A percentile compares a stretch with the other conserved stretches of the same genome.
Conservation (phyloP, 805 yeast species). For the Kuraishia ogatae region DNA sequence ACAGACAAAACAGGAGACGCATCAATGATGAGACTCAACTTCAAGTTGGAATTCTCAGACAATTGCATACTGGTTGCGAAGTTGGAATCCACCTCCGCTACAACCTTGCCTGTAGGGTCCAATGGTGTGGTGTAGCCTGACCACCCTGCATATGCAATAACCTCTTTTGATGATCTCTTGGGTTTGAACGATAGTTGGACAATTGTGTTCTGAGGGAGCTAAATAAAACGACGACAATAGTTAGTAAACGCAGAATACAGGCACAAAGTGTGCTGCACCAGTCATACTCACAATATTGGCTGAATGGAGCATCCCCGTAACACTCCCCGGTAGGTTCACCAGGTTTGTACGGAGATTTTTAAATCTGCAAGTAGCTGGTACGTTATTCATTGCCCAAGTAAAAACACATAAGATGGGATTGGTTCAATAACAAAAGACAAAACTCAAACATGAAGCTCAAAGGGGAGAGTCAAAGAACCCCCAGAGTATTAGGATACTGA, state of each 20-base stretch:
- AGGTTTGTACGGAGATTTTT: slow-evolving; percentile 11
- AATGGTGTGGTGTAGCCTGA: slow-evolving; percentile 20
- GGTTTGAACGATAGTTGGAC: not conserved
- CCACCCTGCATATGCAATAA: slow-evolving; percentile 30
- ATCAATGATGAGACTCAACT: slow-evolving; percentile 38
- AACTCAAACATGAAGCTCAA: not conserved
- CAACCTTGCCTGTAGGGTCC: slow-evolving; percentile 2
- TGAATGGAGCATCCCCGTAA: slow-evolving; percentile 17
- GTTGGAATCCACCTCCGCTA: slow-evolving; percentile 42
- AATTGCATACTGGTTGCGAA: slow-evolving; percentile 49
- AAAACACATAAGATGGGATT: not conserved
- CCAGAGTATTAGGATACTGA: no score
- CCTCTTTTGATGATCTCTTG: not conserved
- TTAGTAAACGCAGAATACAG: not conserved
- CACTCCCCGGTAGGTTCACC: slow-evolving; percentile 18
- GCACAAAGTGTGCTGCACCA: not conserved
- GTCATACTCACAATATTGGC: slow-evolving; percentile 13
- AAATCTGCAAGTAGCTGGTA: not conserved
- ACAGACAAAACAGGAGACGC: slow-evolving; percentile 46
- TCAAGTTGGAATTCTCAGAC: slow-evolving; percentile 29
- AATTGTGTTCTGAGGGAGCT: not conserved
- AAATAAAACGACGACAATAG: not conserved
- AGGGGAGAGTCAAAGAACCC: no score
- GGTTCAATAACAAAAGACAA: not conserved
- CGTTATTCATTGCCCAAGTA: not conserved